Conservation (phyloP, 192 early-diverging fungal genomes). For the Linnemannia schmuckeri region DNA sequence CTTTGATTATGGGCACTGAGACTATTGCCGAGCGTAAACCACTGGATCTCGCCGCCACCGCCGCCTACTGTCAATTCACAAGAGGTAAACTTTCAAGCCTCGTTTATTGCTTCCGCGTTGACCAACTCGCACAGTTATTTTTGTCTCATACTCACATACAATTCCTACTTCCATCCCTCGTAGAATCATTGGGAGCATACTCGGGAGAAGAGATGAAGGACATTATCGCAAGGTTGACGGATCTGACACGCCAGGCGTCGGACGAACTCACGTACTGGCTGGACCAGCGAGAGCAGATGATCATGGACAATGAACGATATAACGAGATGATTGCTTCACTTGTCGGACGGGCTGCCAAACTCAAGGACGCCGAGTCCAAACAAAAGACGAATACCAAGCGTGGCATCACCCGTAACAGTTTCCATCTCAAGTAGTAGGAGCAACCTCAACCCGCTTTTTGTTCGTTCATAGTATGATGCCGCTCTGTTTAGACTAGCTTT, state of each 20-base stretch:
- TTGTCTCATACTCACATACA: background rate
- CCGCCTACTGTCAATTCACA: conserved; percentile 43
- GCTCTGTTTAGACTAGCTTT: background rate
- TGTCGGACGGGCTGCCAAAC: conserved; percentile 67
- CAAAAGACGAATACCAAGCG: conserved; percentile 44
- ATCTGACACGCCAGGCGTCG: conserved; percentile 64
- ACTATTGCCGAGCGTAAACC: conserved; percentile 32
- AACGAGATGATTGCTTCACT: conserved; percentile 71
- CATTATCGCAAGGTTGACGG: conserved; percentile 60
- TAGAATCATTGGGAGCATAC: conserved; percentile 65
- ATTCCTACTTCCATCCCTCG: background rate
- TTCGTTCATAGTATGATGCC: background rate
- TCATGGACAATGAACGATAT: conserved; percentile 74
- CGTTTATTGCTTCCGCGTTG: background rate
- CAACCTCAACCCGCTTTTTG: background rate
- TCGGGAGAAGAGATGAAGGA: conserved; percentile 63
- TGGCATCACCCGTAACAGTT: conserved; percentile 37
- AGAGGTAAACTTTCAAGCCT: conserved; percentile 16
- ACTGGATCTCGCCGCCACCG: conserved; percentile 26
- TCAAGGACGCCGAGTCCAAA: conserved; percentile 53
- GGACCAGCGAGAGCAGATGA: conserved; percentile 71
- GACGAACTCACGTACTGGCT: conserved; percentile 67
- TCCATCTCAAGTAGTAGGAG: conserved; percentile 36
- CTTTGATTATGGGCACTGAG: conserved; percentile 32
- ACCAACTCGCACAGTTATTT: background rate